phyloP scores from a whole-genome alignment of 1,284 basidiomycete species.

The Takashimella koratensis region DNA sequence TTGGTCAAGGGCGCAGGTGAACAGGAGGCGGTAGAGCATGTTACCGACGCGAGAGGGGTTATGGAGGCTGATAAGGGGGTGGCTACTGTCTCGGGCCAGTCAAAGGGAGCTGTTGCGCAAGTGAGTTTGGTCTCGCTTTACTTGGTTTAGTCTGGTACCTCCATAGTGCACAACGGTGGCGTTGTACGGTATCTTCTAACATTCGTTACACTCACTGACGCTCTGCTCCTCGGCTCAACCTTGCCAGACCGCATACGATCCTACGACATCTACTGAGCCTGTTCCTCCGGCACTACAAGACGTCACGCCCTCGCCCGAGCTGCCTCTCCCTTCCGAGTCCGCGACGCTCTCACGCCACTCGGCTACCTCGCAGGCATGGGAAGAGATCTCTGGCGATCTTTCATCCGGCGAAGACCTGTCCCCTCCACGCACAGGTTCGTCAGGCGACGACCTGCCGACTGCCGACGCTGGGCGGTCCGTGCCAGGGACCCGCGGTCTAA shows the following conservation, averaged over 20 bases:
- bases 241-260: conserved; percentile 28
- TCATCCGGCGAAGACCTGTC: conserved; percentile 32
- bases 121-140: too few species aligned
- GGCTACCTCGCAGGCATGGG: conserved; percentile 39
- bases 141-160: too few species aligned
- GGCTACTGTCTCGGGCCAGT: too few species aligned
- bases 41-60: conserved; percentile 54
- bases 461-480: not conserved
- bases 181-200: too few species aligned
- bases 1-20: conserved; percentile 49
- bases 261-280: conserved; percentile 34
- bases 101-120: too few species aligned
- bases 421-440: conserved; percentile 16
- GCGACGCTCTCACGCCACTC: conserved; percentile 30
- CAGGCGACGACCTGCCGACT: conserved; percentile 1
- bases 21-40: conserved; percentile 29
- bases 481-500: not conserved
- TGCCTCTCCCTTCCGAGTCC: conserved; percentile 24
- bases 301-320: conserved; percentile 8
- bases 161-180: too few species aligned
- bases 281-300: conserved; percentile 31
- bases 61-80: conserved; percentile 45
- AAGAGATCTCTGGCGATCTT: conserved; percentile 33
- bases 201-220: too few species aligned
- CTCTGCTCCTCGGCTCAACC: not conserved